Evolutionary conservation across 345 rosid species (phyloP).

Genomic region (Cardamine resedifolia): DNA sequence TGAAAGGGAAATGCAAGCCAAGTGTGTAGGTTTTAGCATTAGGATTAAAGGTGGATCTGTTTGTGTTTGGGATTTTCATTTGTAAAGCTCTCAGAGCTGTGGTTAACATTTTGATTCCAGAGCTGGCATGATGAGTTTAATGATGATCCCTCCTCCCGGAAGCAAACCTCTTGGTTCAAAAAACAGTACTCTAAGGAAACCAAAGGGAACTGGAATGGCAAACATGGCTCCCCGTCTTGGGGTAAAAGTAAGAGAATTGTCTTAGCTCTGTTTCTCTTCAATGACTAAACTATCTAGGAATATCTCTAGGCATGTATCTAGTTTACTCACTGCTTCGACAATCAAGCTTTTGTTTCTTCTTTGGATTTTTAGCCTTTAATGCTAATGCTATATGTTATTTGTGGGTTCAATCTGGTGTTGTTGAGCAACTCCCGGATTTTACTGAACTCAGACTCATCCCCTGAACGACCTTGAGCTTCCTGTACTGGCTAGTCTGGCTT

Average conservation of each 20-base stretch:
- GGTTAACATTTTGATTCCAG: slow-evolving; percentile 42
- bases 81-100: not conserved
- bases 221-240: slow-evolving; percentile 38
- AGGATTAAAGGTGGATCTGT: slow-evolving; percentile 2
- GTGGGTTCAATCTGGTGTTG: not conserved
- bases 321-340: slow-evolving; percentile 1
- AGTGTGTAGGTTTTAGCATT: not conserved
- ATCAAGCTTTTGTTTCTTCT: not conserved
- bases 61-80: not conserved
- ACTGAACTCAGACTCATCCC: not conserved
- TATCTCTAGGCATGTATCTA: not conserved
- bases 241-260: slow-evolving; percentile 58
- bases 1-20: not conserved
- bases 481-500: not conserved
- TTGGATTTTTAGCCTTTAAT: not conserved
- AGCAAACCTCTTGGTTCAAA: slow-evolving; percentile 62
- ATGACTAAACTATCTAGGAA: not conserved
- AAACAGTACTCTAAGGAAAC: slow-evolving; percentile 48
- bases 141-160: slow-evolving; percentile 43
- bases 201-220: slow-evolving; percentile 40
- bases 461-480: not conserved
- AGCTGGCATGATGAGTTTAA: slow-evolving; percentile 50
- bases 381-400: not conserved
- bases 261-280: not conserved
- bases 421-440: not conserved